phyloP scores from a whole-genome alignment of 345 rosid species.

The Populus simonii region DNA sequence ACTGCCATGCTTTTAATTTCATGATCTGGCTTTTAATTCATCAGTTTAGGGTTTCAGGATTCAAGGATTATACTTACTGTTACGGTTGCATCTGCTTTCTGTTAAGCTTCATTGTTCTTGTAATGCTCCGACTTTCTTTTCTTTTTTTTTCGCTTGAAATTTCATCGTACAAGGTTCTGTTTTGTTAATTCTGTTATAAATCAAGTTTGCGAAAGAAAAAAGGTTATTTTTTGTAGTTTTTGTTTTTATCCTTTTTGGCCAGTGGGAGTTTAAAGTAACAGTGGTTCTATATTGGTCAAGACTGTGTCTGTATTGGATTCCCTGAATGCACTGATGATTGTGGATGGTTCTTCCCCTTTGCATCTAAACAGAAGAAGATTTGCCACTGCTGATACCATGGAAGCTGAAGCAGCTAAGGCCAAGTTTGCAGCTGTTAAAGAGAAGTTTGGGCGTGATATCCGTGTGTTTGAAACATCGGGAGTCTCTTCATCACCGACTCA shows the following conservation, averaged over 20 bases:
- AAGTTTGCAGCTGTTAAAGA: constrained; percentile 60
- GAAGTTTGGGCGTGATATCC: constrained; percentile 68
- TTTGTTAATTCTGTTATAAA: background rate
- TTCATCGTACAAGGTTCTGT: background rate
- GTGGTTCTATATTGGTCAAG: background rate
- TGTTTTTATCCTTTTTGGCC: background rate
- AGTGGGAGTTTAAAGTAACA: background rate
- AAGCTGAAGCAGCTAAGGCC: constrained; percentile 67
- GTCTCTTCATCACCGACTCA: constrained; percentile 38
- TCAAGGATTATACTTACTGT: background rate
- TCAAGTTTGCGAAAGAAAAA: background rate
- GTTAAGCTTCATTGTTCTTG: background rate
- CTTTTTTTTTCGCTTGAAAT: background rate
- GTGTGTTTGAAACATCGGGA: constrained; percentile 65
- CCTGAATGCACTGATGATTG: constrained; percentile 44
- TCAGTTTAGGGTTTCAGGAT: background rate
- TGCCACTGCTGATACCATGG: constrained; percentile 56
- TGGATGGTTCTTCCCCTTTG: constrained; percentile 43
- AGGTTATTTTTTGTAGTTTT: background rate
- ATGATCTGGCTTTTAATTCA: background rate
- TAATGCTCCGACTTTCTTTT: background rate
- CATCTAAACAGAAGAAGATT: constrained; percentile 70
- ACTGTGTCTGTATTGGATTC: background rate
- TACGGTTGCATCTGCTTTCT: background rate
- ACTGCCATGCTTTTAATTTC: background rate